Evolutionary conservation across 1,284 basidiomycete genomes (phyloP).

Genomic region (Trichosporon asahii): DNA sequence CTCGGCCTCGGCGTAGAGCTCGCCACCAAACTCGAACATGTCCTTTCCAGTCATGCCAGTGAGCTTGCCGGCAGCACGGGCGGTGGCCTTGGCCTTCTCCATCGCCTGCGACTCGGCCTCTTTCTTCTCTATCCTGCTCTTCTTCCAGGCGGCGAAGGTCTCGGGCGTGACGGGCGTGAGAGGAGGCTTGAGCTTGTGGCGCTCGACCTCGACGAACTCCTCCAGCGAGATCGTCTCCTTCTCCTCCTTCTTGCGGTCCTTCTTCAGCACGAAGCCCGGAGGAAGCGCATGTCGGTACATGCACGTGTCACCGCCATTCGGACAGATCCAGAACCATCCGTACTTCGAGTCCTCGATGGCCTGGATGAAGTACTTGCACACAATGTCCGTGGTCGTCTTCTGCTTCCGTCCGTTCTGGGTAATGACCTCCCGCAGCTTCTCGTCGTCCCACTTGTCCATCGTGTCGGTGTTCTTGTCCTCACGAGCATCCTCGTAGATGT

Average conservation of each 20-base stretch:
- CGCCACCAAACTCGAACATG: conserved; percentile 94
- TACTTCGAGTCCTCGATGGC: conserved; percentile 91
- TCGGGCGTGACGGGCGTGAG: conserved; percentile 95
- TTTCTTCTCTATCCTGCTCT: conserved; percentile 88
- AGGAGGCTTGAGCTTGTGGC: conserved; percentile 88
- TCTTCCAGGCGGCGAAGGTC: conserved; percentile 91
- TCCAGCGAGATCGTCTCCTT: conserved; percentile 87
- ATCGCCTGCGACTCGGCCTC: conserved; percentile 75
- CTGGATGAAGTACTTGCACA: conserved; percentile 95
- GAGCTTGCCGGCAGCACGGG: conserved; percentile 84
- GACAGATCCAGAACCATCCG: conserved; percentile 56
- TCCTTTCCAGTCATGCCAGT: conserved; percentile 93
- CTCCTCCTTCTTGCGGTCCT: conserved; percentile 70
- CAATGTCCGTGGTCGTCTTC: conserved; percentile 84
- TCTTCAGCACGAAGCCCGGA: conserved; percentile 90
- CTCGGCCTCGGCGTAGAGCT: conserved; percentile 87
- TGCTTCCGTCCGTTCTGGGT: conserved; percentile 86
- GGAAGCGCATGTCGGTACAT: conserved; percentile 95
- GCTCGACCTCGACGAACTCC: conserved; percentile 96
- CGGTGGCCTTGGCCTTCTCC: conserved; percentile 78
- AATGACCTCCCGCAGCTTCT: conserved; percentile 82
- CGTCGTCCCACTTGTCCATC: conserved; percentile 98
- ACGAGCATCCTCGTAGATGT: conserved; percentile 85
- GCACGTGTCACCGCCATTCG: conserved; percentile 64
- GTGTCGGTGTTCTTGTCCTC: conserved; percentile 69